Evolutionary conservation across 1,139 yeast species (phyloP), one percentile per base, ranked within the genome.

Genomic region (Pichia sp.): DNA sequence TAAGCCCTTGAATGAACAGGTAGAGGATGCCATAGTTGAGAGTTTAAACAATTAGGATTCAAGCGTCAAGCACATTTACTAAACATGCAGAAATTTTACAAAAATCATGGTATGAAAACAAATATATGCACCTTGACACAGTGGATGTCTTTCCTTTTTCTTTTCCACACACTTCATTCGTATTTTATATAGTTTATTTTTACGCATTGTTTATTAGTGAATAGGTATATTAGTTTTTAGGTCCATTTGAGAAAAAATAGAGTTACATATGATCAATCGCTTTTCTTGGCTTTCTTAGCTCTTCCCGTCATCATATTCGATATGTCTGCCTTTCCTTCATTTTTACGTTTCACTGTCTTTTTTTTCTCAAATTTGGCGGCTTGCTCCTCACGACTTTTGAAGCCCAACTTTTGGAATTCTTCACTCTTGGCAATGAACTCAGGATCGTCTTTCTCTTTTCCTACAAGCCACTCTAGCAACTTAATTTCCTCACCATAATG

Each of bases 401-500:
- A 78, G 1, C 93, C 95, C 33, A 72, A 63, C 38, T 73, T 75
- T 48, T 79, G 78, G 55, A 92, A 71, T 55, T 74, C 80, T 30
- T 72, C 74, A 8, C 73, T 65, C 64, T 80, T 85, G 1, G 66
- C 75, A 1, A 75, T 48, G 51, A 78, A 77, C 60, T 87, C 95
- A 20, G 70, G 64, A 60, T 87, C 91, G 48, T 80, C 83, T 1
- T 61, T 71, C 3, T 67, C 55, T 55, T 73, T 80, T 2, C 82
- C 93, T 44, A 76, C 76, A 53, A 85, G 72, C 89, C 88, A 87
- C 67, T 87, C 91, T 40, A 83, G 64, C 41, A 83, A 69, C 64
- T 87, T 85, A 58, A 95, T 86, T 68, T 93, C 99, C 50, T 85
- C 87, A 1, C 92, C 96, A 68, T 92, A 87, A 1, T 77, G 71